These are phyloP conservation scores for Knoxia roxburghii DNA, from an alignment of 257 asterid genomes.

Conservation along the genomic window DNA sequence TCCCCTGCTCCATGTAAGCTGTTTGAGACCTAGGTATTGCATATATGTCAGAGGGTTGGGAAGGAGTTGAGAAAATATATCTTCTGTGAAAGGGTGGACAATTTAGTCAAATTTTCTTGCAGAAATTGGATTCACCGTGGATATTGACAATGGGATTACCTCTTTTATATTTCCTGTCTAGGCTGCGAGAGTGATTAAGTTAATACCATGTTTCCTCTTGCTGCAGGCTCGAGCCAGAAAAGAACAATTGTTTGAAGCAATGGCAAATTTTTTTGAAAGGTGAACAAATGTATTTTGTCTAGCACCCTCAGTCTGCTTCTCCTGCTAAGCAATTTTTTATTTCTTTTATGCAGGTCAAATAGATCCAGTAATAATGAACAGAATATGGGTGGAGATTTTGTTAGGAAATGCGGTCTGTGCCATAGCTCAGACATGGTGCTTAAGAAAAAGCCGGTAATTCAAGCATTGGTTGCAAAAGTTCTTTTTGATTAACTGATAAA, in stretches of 20 bases:
- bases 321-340: slow-evolving; percentile 23
- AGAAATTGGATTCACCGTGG: not conserved
- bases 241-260: slow-evolving; percentile 82
- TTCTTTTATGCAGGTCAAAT: slow-evolving; percentile 58
- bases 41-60: not conserved
- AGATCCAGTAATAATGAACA: slow-evolving; percentile 57
- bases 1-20: too few species aligned
- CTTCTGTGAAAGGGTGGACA: not conserved
- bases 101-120: not conserved
- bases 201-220: not conserved
- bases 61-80: not conserved
- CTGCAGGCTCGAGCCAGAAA: slow-evolving; percentile 78
- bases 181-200: not conserved
- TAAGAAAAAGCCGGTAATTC: slow-evolving; percentile 73
- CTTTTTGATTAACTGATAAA: not conserved
- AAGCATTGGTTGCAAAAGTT: not conserved
- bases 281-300: slow-evolving; percentile 18
- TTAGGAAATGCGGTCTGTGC: slow-evolving; percentile 76
- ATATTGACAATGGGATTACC: not conserved
- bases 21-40: not conserved
- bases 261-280: slow-evolving; percentile 92
- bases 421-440: slow-evolving; percentile 87
- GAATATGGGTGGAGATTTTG: slow-evolving; percentile 53
- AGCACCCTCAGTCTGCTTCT: slow-evolving; percentile 5
- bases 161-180: not conserved